Evolutionary conservation across 305 asterid genomes (phyloP), one percentile per base, ranked within the genome.

Genomic region (Rubia balearica): DNA sequence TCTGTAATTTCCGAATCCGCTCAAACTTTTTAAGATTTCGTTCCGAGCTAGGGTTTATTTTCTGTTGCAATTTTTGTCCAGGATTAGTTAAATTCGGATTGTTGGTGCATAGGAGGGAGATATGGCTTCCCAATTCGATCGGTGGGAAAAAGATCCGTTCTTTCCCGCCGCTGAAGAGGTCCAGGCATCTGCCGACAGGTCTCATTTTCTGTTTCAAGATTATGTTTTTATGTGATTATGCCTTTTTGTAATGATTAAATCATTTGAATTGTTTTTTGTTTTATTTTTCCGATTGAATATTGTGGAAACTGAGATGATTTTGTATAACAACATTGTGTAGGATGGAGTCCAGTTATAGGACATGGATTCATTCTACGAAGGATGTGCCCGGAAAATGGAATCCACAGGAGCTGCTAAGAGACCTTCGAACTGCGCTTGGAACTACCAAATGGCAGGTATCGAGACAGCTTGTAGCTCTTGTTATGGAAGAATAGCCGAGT

Each of bases 101-200:
- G 14, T 65, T 8, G 62, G 62, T 19, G 16, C 22, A 19, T 57
- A 19, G 69, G 69, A 41, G 16, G 51, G 69, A 42, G 73, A 68
- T 71, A 90, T 89, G 97, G 78, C 92, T 51, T 80, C 97, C 13
- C 76, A 85, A 40, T 93, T 90, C 71, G 89, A 88, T 83, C 83
- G 91, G 81, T 90, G 98, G 98, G 98, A 93, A 65, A 90, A 89
- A 69, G 98, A 93, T 85, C 97, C 97, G 0, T 90, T 82, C 81
- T 93, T 93, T 74, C 73, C 96, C 71, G 97, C 92, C 65, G 98
- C 96, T 12, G 98, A 93, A 77, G 98, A 93, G 78, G 96, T 93
- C 33, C 98, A 90, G 83, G 96, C 88, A 83, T 93, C 98, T 69
- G 86, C 98, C n/a, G 98, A 93, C 81, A 84, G 98, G 97, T 90